Evolutionary conservation across 2,329 filamentous ascomycete species (phyloP), one percentile per base, ranked within the genome.

Genomic region (Penicillium brevicompactum): DNA sequence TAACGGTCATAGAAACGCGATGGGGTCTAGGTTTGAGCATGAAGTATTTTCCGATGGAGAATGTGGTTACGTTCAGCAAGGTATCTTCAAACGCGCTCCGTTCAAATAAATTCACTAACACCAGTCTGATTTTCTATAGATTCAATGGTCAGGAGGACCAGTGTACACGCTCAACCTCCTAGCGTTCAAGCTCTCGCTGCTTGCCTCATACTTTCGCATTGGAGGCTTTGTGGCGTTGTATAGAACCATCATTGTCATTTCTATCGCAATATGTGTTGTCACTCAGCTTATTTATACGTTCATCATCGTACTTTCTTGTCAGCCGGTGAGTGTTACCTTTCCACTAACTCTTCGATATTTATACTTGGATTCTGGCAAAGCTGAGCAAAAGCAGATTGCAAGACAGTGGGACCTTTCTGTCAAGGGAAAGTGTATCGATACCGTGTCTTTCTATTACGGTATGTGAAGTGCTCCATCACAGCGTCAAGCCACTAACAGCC

Each of bases 131-230:
- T 5, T 32, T 13, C 7, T 9, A 27, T 45, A 70, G 66, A 54
- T 70, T 4, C 67, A 70, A 65, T 70, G 70, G 30, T 54, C 51
- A 10, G 65, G 67, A 16, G 67, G 67, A 4, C 67, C 67, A 2
- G 22, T 67, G 2, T 71, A 71, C 49, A 61, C 55, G 2, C 56
- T 71, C 24, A 63, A 61, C 21, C 49, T 81, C 22, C 69, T 79
- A 3, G 75, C 74, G 1, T 82, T 82, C 64, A 81, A 81, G 52
- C 67, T 80, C 18, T 77, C 78, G 37, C 64, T 81, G 2, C 63
- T 82, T 4, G 63, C 78, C 2, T 78, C 77, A 0, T 82, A 81
- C 24, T 60, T 80, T 0, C 76, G 79, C 1, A 78, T 82, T 43
- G 71, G 66, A 13, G 74, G 80, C 3, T 72, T 77, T 1, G 68